phyloP scores from a whole-genome alignment of 2,329 filamentous ascomycete species.

The Dryadomyces quercus-mongolicae region DNA sequence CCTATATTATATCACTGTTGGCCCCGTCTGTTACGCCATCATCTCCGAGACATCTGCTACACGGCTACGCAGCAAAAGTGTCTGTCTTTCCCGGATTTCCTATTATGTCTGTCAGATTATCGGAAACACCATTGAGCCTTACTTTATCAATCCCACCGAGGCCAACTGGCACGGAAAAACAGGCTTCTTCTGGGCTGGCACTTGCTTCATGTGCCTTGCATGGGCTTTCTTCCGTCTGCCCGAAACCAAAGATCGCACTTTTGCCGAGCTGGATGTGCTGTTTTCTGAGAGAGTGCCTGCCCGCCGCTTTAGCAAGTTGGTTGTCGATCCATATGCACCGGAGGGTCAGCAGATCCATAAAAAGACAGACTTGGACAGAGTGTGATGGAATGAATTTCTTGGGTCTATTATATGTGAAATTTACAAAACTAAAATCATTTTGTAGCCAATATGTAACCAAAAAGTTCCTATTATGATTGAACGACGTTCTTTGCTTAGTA shows the following conservation, averaged over 20 bases:
- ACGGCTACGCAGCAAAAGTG: slow-evolving; percentile 20
- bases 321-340: background rate
- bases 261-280: slow-evolving; percentile 36
- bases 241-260: slow-evolving; percentile 30
- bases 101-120: slow-evolving; percentile 18
- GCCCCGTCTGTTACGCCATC: slow-evolving; percentile 30
- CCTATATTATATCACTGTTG: slow-evolving; percentile 41
- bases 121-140: slow-evolving; percentile 3
- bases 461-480: no score
- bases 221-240: slow-evolving; percentile 31
- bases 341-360: background rate
- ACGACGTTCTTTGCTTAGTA: no score
- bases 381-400: no score
- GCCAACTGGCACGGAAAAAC: slow-evolving; percentile 23
- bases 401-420: no score
- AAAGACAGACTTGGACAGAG: no score
- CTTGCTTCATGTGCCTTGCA: slow-evolving; percentile 15
- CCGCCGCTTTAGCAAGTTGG: slow-evolving; percentile 7
- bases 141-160: slow-evolving; percentile 13
- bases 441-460: no score
- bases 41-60: slow-evolving; percentile 26
- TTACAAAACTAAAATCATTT: no score
- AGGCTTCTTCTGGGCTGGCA: slow-evolving; percentile 23
- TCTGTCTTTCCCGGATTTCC: slow-evolving; percentile 17
- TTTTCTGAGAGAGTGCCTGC: slow-evolving; percentile 16